phyloP scores from a whole-genome alignment of 768 basidiomycete genomes.

The Termitomyces sp. region DNA sequence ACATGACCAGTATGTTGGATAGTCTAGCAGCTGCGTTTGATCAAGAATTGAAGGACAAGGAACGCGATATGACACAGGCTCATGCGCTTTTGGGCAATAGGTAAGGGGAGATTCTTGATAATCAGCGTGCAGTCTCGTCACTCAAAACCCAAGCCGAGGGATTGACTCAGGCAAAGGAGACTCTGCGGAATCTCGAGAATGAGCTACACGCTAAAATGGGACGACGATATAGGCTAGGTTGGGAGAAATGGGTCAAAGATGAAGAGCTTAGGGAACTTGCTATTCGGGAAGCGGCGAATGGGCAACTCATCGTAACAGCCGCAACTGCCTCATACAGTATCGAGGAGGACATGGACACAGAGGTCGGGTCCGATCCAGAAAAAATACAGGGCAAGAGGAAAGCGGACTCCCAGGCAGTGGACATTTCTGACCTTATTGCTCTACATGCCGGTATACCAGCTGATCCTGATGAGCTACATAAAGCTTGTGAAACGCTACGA shows the following conservation, averaged over 20 bases:
- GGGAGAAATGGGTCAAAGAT: constrained; percentile 89
- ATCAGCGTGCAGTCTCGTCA: constrained; percentile 68
- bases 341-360: constrained; percentile 41
- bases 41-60: constrained; percentile 85
- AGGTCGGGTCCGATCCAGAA: constrained; percentile 32
- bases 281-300: constrained; percentile 59
- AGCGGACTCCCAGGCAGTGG: constrained; percentile 42
- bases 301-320: constrained; percentile 43
- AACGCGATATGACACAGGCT: constrained; percentile 87
- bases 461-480: constrained; percentile 47
- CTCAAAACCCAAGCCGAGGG: constrained; percentile 66
- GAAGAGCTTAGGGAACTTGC: constrained; percentile 74
- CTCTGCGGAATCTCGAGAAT: constrained; percentile 56
- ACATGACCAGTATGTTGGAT: constrained; percentile 83
- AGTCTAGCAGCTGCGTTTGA: constrained; percentile 88
- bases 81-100: constrained; percentile 82
- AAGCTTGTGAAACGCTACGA: constrained; percentile 54
- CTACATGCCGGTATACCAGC: constrained; percentile 55
- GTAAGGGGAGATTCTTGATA: constrained; percentile 85
- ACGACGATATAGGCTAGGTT: constrained; percentile 75
- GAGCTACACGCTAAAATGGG: constrained; percentile 75
- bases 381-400: constrained; percentile 54
- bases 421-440: constrained; percentile 57
- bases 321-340: constrained; percentile 40
- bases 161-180: constrained; percentile 52